Base-by-base conservation (phyloP, 2,329 filamentous ascomycete species). In the Purpureocillium lavendulum region DNA sequence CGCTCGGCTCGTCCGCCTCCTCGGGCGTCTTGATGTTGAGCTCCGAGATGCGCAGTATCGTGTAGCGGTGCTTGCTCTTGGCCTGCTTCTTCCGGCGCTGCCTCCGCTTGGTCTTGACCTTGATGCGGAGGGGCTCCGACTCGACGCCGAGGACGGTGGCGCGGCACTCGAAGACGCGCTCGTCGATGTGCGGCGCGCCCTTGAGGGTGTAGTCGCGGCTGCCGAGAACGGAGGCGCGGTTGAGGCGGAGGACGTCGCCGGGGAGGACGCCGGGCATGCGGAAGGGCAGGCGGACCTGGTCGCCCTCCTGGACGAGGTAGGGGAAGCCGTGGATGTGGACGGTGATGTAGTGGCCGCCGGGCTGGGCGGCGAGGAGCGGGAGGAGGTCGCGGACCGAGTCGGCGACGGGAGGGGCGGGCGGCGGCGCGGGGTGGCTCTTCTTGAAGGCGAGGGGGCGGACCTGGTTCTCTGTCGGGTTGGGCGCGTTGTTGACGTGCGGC, bases 171-270 rank as follows among this genome's bases (percentile, higher is more conserved):
- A 88, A 97, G 42, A 95, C 62, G 39, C 79, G 66, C 61, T 90
- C 83, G 59, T 96, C 88, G 45, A 97, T 66, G 57, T 84, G 90
- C n/a, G 84, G 80, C 4, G 74, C 67, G 5, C 85, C 86, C 61
- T 88, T 86, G 47, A 97, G 70, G 5, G 90, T 96, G 65, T 86
- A 94, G 61, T 97, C 90, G 47, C 92, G 75, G 49, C 82, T 90
- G 21, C 92, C 92, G 33, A 98, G 66, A 39, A 82, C 70, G 31
- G 79, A 82, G 17, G 88, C 92, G 40, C 88, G 82, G 66, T 95
- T 90, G 42, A 98, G 73, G 7, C 89, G 84, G 44, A 98, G 71
- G 30, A 94, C 69, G 58, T 97, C 90, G 24, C 92, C 92, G 1
- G 88, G 82, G 7, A 73, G 65, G 5, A 87, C 84, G 18, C 75